Evolutionary conservation across 306 rosid species (phyloP).

Genomic region (Herpetospermum pedunculosum): DNA sequence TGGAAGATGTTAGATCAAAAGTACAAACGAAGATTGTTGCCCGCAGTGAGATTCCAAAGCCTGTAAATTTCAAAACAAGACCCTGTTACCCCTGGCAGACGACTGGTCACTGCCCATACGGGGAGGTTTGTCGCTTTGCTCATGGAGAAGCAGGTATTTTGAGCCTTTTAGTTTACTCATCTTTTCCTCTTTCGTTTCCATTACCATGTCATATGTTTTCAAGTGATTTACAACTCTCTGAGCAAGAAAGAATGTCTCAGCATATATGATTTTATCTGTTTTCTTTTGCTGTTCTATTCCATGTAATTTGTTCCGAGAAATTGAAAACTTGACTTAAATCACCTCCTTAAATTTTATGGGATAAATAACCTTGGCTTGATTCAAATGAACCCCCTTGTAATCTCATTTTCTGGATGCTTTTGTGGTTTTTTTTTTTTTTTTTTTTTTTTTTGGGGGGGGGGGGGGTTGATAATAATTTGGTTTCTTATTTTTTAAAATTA

Average conservation of each 20-base stretch:
- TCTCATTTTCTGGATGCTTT: too few relatives aligned
- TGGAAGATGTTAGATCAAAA: background rate
- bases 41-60: background rate
- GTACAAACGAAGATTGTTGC: background rate
- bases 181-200: background rate
- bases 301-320: background rate
- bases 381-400: background rate
- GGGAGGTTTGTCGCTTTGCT: constrained; percentile 13
- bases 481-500: too few relatives aligned
- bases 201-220: background rate
- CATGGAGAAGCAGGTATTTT: constrained; percentile 20
- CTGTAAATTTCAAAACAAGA: background rate
- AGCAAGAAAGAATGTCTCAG: background rate
- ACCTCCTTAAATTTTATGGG: background rate
- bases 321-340: background rate
- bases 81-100: constrained; percentile 13
- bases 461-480: too few relatives aligned
- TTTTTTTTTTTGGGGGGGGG: too few relatives aligned
- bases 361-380: background rate
- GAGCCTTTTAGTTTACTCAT: background rate
- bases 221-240: background rate
- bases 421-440: too few relatives aligned
- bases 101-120: constrained; percentile 8
- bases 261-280: background rate
- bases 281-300: background rate